Evolutionary conservation across 2,329 filamentous ascomycete genomes (phyloP).

Genomic region (Alternaria atra): DNA sequence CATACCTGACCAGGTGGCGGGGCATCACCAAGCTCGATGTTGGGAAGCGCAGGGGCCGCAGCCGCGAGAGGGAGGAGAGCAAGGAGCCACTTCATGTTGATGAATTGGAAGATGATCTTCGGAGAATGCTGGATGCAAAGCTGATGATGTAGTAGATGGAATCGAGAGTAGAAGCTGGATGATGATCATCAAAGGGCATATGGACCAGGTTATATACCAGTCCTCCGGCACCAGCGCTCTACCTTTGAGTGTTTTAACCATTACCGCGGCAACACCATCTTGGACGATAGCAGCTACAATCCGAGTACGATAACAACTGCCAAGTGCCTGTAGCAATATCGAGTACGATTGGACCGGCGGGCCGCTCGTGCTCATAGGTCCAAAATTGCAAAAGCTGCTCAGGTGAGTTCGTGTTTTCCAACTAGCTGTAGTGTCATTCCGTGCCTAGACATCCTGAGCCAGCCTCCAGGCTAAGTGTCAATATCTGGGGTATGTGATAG

Average conservation of each 20-base stretch:
- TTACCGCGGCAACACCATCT: conserved; percentile 24
- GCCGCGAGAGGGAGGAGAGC: conserved; percentile 46
- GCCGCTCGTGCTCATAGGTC: conserved; percentile 40
- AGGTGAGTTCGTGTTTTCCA: conserved; percentile 44
- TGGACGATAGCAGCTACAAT: conserved; percentile 24
- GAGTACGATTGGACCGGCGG: conserved; percentile 46
- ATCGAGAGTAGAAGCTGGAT: conserved; percentile 39
- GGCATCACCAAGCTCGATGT: conserved; percentile 35
- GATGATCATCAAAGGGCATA: conserved; percentile 42
- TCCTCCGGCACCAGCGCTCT: conserved; percentile 25
- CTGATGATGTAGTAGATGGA: conserved; percentile 28
- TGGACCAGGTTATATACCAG: conserved; percentile 45
- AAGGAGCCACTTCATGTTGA: conserved; percentile 52
- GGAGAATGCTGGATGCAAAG: conserved; percentile 23
- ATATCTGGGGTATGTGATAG: conserved; percentile 28
- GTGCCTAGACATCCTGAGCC: conserved; percentile 15
- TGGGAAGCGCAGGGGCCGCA: conserved; percentile 36
- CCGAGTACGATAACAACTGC: conserved; percentile 36
- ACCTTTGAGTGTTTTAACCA: conserved; percentile 15
- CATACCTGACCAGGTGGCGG: conserved; percentile 43
- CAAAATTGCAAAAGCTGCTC: conserved; percentile 28
- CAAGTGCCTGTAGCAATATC: conserved; percentile 45
- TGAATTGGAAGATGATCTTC: conserved; percentile 22
- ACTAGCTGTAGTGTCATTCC: conserved; percentile 11
- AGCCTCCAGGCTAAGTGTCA: conserved; percentile 21